phyloP scores from a whole-genome alignment of 257 asterid genomes.

The Salvia splendens region DNA sequence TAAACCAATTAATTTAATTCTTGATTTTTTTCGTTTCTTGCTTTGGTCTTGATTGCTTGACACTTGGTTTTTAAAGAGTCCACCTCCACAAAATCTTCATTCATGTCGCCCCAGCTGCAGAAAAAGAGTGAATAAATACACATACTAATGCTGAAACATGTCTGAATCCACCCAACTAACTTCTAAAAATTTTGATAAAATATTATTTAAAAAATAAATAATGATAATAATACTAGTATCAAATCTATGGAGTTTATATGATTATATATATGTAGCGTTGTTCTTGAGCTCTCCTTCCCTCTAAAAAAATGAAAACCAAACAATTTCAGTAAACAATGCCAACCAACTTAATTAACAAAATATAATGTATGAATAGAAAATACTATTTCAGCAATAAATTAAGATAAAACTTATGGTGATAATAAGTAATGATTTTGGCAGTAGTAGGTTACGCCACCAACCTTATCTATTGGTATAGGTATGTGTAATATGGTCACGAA shows the following conservation, averaged over 20 bases:
- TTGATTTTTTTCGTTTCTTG: too few species aligned
- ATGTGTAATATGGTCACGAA: conserved; percentile 20
- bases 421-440: not conserved
- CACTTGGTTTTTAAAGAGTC: conserved; percentile 14
- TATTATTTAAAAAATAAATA: too few species aligned
- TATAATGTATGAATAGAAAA: too few species aligned
- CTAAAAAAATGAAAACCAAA: too few species aligned
- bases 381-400: not conserved
- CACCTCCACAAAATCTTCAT: conserved; percentile 3
- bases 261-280: not conserved
- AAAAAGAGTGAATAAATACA: not conserved
- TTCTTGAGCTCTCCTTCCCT: not conserved
- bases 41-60: too few species aligned
- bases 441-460: conserved; percentile 29
- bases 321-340: too few species aligned
- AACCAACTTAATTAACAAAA: too few species aligned
- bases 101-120: conserved; percentile 14
- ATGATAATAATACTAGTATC: too few species aligned
- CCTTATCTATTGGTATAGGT: conserved; percentile 23
- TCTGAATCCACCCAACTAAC: not conserved
- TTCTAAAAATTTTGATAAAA: not conserved
- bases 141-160: not conserved
- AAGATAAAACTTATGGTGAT: not conserved
- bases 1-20: too few species aligned
- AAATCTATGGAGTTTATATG: too few species aligned